Evolutionary conservation across 2,329 filamentous ascomycete genomes (phyloP).

Genomic region (Myriosclerotinia curreyana): DNA sequence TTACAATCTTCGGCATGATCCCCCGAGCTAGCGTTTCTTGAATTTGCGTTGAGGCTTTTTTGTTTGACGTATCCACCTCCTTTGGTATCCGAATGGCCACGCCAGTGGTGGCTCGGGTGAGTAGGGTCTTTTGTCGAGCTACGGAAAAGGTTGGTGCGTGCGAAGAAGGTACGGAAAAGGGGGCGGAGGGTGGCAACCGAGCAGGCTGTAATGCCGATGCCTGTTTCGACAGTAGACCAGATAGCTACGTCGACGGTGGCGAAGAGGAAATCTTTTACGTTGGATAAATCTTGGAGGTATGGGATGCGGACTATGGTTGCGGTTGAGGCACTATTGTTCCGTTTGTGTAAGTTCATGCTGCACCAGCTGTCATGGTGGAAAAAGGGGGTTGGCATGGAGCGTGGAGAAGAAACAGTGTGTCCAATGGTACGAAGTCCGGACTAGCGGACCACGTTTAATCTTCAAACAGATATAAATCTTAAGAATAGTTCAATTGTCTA

Average conservation of each 20-base stretch:
- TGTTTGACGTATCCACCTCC: slow-evolving; percentile 7
- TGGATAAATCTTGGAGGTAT: slow-evolving; percentile 41
- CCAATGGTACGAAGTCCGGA: no score
- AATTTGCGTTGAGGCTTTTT: neutral
- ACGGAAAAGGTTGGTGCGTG: slow-evolving; percentile 4
- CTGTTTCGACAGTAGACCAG: slow-evolving; percentile 45
- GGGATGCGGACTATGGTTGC: slow-evolving; percentile 46
- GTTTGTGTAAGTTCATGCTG: slow-evolving; percentile 1
- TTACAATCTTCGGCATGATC: neutral
- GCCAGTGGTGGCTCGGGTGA: neutral
- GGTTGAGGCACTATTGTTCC: slow-evolving; percentile 38
- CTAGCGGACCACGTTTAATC: no score
- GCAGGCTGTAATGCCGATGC: slow-evolving; percentile 43
- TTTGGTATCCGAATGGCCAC: neutral
- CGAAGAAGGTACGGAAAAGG: slow-evolving; percentile 36
- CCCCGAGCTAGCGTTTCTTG: neutral
- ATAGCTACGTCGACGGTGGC: slow-evolving; percentile 44
- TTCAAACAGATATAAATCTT: no score
- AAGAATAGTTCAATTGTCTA: no score
- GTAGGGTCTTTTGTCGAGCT: neutral
- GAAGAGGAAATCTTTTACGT: slow-evolving; percentile 42
- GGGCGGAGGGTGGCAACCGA: slow-evolving; percentile 44
- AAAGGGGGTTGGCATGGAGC: neutral
- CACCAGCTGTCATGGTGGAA: no score
- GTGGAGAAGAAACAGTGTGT: no score